Base-by-base conservation (phyloP, 2,329 filamentous ascomycete genomes). In the Alternaria ethzedia region DNA sequence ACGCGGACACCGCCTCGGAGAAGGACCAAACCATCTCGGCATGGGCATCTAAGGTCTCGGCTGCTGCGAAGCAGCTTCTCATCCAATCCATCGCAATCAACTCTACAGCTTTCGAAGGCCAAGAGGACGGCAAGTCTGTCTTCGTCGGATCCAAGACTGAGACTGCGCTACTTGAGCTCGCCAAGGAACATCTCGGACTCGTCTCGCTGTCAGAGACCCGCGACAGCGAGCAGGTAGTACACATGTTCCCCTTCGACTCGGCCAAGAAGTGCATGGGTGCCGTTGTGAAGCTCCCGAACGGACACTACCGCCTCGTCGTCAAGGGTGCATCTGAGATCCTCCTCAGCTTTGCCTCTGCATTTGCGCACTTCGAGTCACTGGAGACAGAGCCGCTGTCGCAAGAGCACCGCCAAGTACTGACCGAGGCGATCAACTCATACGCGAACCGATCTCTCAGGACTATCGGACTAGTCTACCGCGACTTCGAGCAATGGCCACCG, bases 301-400 rank as follows among this genome's bases (percentile, higher is more conserved):
- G 80, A 3, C 79, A 72, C 20, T 86, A 85, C 70, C 82, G 86
- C 12, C 78, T 86, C 2, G 78, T 86, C 9, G 82, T 85, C 59
- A 88, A 88, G 73, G 86, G 86, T 30, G 86, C 86, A 13, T 87
- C 86, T 0, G 86, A 88, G 68, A 87, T 88, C 52, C 78, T 87
- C 3, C 77, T 87, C 3, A 73, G 75, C 20, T 82, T 82, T 70
- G 84, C 84, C 63, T 79, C 75, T 9, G 54, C 52, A 10, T 57
- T 61, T 28, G 66, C 64, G 5, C 47, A 65, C 17, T 72, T 73
- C 59, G 57, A 65, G 10, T 70, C 71, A 4, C 58, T 74, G 0
- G 45, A 68, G n/a, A 52, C 59, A 3, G 67, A 72, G 47, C 51
- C 63, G 0, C 44, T 75, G 5, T 61, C 75, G 5, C 59, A 67